Base-by-base conservation (phyloP, 805 yeast species). In the Wickerhamiella hasegawae region DNA sequence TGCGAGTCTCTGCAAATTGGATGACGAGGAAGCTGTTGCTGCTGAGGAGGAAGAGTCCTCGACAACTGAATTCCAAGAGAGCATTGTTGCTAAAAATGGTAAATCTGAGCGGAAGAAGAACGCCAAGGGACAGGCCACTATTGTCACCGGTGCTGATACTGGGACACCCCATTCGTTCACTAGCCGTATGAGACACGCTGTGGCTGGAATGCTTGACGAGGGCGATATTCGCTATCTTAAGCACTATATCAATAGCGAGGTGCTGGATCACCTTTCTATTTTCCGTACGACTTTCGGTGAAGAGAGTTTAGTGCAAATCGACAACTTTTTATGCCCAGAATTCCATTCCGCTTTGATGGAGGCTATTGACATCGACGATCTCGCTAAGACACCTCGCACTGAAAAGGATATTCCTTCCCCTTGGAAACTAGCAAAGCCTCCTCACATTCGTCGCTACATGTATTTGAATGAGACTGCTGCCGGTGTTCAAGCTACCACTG, bases 371-470 rank as follows among this genome's bases (percentile, higher is more conserved):
- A 60, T 60, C 4, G 94, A 81, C 49, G 61, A 83, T 36, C 42
- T 54, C 15, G 43, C 36, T 8, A 38, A 35, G 18, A 25, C 34
- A 15, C 52, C 51, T 9, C 18, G 23, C 21, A 33, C 30, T 4
- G 32, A 37, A 2, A 26, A 33, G 10, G 42, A 45, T 11, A 38
- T 47, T 4, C 31, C 25, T 9, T 16, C 25, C 18, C 94, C 94
- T 5, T 90, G 98, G 98, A 75, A 77, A 42, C 65, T 84, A 28
- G 90, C 96, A 1, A 69, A 78, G 32, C 97, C 98, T 6, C 90
- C 96, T 6, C 97, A 87, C 51, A 83, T 90, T 53, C 85, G 84
- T 59, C 62, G 95, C 42, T 90, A 66, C 51, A 54, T 83, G 62
- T 87, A 83, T 52, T 64, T 85, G 22, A 87, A 87, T 3, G 51